A percentile compares a stretch with the other conserved stretches of the same genome.
phyloP scores from a whole-genome alignment of 139 green algal genomes.

The Chlorella sorokiniana region DNA sequence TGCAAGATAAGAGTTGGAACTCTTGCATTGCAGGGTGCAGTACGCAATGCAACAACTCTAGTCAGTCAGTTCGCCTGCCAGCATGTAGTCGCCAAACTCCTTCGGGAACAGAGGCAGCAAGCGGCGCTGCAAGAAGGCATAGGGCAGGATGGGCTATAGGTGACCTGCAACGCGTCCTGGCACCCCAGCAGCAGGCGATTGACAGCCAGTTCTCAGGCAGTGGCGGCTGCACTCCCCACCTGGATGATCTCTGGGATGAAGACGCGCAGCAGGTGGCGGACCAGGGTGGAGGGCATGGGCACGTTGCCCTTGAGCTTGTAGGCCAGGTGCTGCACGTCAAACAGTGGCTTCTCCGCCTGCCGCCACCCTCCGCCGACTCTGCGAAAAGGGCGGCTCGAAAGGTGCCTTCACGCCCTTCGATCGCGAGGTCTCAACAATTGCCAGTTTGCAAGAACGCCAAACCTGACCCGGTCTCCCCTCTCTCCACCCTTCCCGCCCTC shows the following conservation, averaged over 20 bases:
- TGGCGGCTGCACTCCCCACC: too few relatives aligned
- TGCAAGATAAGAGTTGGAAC: too few relatives aligned
- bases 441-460: too few relatives aligned
- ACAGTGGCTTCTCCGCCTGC: conserved; percentile 34
- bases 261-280: conserved; percentile 60
- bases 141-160: background rate
- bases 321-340: conserved; percentile 62
- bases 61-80: conserved; percentile 30
- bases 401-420: too few relatives aligned
- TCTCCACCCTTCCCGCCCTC: background rate
- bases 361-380: conserved; percentile 38
- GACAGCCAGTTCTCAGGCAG: too few relatives aligned
- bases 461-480: background rate
- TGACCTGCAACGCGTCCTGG: too few relatives aligned
- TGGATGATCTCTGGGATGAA: conserved; percentile 55
- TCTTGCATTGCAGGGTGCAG: too few relatives aligned
- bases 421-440: too few relatives aligned
- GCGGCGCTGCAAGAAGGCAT: conserved; percentile 14
- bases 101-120: conserved; percentile 55
- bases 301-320: conserved; percentile 54
- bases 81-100: conserved; percentile 67
- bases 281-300: conserved; percentile 67
- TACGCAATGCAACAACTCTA: conserved; percentile 41
- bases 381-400: too few relatives aligned
- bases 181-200: too few relatives aligned